Evolutionary conservation across 768 basidiomycete genomes (phyloP).

Genomic region (Phlegmacium glaucopus): DNA sequence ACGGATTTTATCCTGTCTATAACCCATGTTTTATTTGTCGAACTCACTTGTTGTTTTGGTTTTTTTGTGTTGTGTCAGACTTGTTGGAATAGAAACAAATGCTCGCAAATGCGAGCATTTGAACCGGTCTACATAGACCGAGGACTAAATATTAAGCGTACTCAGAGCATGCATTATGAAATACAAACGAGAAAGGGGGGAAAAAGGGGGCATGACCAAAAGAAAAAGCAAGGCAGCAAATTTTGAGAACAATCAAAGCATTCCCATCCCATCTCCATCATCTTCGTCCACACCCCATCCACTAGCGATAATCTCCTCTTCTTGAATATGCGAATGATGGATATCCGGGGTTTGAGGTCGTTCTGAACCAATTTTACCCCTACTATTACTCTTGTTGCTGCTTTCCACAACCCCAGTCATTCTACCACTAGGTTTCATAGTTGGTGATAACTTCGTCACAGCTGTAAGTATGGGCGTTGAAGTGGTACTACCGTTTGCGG

Average conservation of each 20-base stretch:
- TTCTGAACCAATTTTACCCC: constrained; percentile 17
- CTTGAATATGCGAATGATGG: constrained; percentile 26
- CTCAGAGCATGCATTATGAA: background rate
- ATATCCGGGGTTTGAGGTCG: constrained; percentile 30
- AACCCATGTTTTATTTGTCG: no score
- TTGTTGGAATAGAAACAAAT: no score
- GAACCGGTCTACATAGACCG: background rate
- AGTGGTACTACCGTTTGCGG: constrained; percentile 16
- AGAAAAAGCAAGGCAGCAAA: background rate
- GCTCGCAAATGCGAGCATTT: background rate
- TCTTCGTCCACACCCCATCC: constrained; percentile 74
- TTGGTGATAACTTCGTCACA: constrained; percentile 14
- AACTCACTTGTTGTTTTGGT: no score
- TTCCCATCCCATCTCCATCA: constrained; percentile 74
- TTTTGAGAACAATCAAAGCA: constrained; percentile 35
- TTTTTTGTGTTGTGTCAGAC: no score
- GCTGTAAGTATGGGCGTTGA: constrained; percentile 15
- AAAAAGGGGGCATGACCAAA: background rate
- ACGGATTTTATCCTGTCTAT: no score
- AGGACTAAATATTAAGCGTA: background rate
- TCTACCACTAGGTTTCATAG: constrained; percentile 11
- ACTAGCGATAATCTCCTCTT: constrained; percentile 61
- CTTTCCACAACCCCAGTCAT: constrained; percentile 2
- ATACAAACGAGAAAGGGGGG: background rate
- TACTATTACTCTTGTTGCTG: no score